Percentiles rank a stretch among this genome's conserved stretches.
Conservation (phyloP, 1,284 basidiomycete species). For the Cutaneotrichosporon spelunceum region DNA sequence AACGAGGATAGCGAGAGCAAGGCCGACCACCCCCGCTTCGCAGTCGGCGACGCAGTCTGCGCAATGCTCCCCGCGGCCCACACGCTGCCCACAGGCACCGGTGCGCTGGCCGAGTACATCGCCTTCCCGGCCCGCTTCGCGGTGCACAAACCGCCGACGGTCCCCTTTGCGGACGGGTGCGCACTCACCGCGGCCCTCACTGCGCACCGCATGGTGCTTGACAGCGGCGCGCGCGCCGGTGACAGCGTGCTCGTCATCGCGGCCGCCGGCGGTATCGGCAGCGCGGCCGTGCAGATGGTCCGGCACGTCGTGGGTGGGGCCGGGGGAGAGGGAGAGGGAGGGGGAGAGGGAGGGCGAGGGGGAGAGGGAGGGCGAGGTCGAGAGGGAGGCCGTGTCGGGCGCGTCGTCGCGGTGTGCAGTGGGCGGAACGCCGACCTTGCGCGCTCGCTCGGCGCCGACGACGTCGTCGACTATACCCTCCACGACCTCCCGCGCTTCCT, state of each 20-base stretch:
- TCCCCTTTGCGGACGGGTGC: background rate
- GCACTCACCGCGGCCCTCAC: slow-evolving; percentile 13
- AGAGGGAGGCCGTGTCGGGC: slow-evolving; percentile 58
- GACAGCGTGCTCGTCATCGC: slow-evolving; percentile 18
- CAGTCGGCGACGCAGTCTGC: slow-evolving; percentile 13
- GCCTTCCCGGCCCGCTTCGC: slow-evolving; percentile 14
- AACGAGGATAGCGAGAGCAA: too few species aligned
- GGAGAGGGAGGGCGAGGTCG: too few species aligned
- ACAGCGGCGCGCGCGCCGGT: slow-evolving; percentile 4
- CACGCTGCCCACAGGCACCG: slow-evolving; percentile 9
- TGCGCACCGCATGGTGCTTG: slow-evolving; percentile 13
- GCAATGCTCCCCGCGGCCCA: slow-evolving; percentile 14
- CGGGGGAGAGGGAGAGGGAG: too few species aligned
- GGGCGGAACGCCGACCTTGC: slow-evolving; percentile 57
- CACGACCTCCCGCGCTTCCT: slow-evolving; percentile 45
- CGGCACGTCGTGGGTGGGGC: slow-evolving; percentile 55
- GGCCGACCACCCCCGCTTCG: too few species aligned
- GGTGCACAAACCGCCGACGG: slow-evolving; percentile 4
- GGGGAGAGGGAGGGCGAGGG: too few species aligned
- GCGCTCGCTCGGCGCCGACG: slow-evolving; percentile 53
- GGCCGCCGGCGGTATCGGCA: slow-evolving; percentile 57
- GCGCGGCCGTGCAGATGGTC: slow-evolving; percentile 60
- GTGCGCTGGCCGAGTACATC: slow-evolving; percentile 14
- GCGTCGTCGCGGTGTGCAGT: slow-evolving; percentile 60
- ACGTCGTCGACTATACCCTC: slow-evolving; percentile 60